Percentiles rank a stretch among this genome's conserved stretches.
phyloP scores from a whole-genome alignment of 768 basidiomycete species.

The Calocybe gangraenosa region DNA sequence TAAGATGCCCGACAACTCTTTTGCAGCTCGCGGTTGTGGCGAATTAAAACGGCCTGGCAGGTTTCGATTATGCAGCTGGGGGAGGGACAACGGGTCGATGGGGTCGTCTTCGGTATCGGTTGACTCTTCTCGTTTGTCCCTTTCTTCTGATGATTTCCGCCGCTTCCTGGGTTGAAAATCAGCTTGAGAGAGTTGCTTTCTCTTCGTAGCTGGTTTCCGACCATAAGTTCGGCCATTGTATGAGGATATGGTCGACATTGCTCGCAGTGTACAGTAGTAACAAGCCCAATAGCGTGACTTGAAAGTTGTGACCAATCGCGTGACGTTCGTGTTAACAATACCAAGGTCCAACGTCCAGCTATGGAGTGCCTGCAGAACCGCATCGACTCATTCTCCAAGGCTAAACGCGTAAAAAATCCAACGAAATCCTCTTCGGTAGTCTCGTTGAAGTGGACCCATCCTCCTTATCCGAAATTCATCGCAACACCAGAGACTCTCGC shows the following conservation, averaged over 20 bases:
- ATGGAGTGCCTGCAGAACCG: conserved; percentile 59
- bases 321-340: conserved; percentile 30
- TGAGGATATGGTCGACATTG: conserved; percentile 13
- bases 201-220: conserved; percentile 24
- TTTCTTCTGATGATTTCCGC: conserved; percentile 17
- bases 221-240: conserved; percentile 33
- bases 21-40: conserved; percentile 25
- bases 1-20: conserved; percentile 46
- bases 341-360: conserved; percentile 5
- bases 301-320: conserved; percentile 25
- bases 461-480: conserved; percentile 40
- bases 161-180: conserved; percentile 19
- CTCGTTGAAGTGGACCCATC: conserved; percentile 78
- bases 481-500: conserved; percentile 77
- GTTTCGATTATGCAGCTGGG: conserved; percentile 15
- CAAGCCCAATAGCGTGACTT: too few relatives aligned
- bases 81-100: conserved; percentile 5
- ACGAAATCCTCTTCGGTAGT: conserved; percentile 41
- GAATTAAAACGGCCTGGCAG: conserved; percentile 16
- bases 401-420: conserved; percentile 57
- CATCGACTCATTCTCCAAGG: conserved; percentile 64
- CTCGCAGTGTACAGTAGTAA: too few relatives aligned
- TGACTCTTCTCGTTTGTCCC: conserved; percentile 4
- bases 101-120: conserved; percentile 7
- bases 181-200: conserved; percentile 14